Conservation (phyloP, 192 early-diverging fungal genomes). For the Anaeromyces robustus region DNA sequence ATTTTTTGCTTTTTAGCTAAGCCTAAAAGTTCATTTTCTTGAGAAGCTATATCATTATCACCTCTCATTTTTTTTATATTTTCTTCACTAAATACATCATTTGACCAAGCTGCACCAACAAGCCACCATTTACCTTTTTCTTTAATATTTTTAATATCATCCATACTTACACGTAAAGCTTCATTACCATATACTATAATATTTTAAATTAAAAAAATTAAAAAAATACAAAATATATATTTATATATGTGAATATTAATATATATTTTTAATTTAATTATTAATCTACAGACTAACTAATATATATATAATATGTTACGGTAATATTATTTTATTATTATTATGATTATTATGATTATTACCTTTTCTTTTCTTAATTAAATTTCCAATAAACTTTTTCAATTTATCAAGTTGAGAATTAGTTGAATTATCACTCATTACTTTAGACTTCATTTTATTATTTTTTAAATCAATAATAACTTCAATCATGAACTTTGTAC, state of each 20-base stretch:
- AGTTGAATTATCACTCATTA: slow-evolving; percentile 20
- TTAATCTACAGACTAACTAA: too few relatives aligned
- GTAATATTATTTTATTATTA: neutral
- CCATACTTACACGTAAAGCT: slow-evolving; percentile 64
- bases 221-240: neutral
- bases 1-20: slow-evolving; percentile 77
- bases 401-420: slow-evolving; percentile 49
- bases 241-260: neutral
- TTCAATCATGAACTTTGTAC: slow-evolving; percentile 89
- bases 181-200: slow-evolving; percentile 19
- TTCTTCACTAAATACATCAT: slow-evolving; percentile 38
- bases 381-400: slow-evolving; percentile 60
- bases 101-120: slow-evolving; percentile 85
- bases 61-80: slow-evolving; percentile 14
- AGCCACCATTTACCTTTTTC: slow-evolving; percentile 98
- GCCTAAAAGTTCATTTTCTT: slow-evolving; percentile 36
- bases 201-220: neutral
- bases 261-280: too few relatives aligned
- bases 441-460: slow-evolving; percentile 61
- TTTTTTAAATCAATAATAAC: slow-evolving; percentile 85
- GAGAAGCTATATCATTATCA: slow-evolving; percentile 10
- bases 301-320: too few relatives aligned
- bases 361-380: slow-evolving; percentile 17
- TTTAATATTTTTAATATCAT: slow-evolving; percentile 65
- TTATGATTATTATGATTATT: neutral